Evolutionary conservation across 345 rosid species (phyloP), one percentile per base, ranked within the genome.

Genomic region (Erodium maritimum): DNA sequence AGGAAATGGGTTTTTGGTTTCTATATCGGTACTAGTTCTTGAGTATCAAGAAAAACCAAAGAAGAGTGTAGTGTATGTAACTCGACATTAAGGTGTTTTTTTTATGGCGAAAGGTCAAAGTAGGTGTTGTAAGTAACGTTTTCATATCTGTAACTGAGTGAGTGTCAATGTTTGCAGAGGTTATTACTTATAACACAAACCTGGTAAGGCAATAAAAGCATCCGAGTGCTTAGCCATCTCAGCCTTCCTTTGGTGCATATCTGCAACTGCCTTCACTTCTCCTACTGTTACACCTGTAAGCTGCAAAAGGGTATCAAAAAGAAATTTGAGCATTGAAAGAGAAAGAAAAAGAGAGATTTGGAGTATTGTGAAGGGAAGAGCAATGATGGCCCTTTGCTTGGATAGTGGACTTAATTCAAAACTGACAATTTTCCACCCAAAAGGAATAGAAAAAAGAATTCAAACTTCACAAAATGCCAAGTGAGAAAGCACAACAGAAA

Each of bases 171-270:
- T 42, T 42, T 42, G 48, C 48, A 63, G 64, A 50, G n/a, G 55
- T 71, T 69, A 11, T 29, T 29, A 29, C n/a, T n/a, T n/a, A n/a
- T 29, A 5, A 67, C 57, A 65, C 77, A 70, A 75, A 91, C 97
- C 99, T 82, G 99, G 99, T 60, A 93, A 89, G 79, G 99, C 99
- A 80, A 93, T 89, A 77, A 93, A 93, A 67, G 94, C 99, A 82
- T 93, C 99, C 66, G 99, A 93, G 77, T 87, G 99, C 86, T 87
- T 93, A 66, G 99, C 95, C 96, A 93, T 93, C 88, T 93, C 99
- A 54, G 96, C 97, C 72, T 93, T 93, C 71, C 99, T 85, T 80
- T 93, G 97, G 69, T 93, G 99, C 99, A 93, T 93, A 69, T 75
- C 99, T 66, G 97, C 94, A 60, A 93, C 96, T 61, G 99, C 99